Percentiles rank a stretch among this genome's conserved stretches.
Evolutionary conservation across 108 stramenopile genomes (phyloP).

Genomic region (Aurantiochytrium sp.): DNA sequence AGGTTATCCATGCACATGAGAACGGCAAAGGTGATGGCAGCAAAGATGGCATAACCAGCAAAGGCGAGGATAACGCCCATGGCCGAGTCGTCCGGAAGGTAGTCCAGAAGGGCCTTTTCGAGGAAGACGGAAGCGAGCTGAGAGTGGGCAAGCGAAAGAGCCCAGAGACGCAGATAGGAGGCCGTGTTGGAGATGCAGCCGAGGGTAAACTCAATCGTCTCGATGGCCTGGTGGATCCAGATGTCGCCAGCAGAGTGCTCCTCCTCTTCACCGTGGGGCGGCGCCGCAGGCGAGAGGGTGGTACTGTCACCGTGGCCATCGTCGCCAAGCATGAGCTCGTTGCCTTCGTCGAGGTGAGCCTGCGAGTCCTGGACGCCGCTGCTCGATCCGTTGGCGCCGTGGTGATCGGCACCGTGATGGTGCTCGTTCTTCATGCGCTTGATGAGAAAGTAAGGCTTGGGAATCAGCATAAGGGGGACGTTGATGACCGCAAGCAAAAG

Average conservation of each 20-base stretch:
- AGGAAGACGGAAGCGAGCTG: conserved; percentile 96
- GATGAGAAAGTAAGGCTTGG: conserved; percentile 59
- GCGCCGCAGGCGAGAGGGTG: neutral
- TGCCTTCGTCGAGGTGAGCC: conserved; percentile 49
- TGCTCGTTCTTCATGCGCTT: conserved; percentile 2
- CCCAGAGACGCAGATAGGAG: conserved; percentile 98
- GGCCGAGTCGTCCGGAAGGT: conserved; percentile 58
- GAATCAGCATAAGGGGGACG: conserved; percentile 83
- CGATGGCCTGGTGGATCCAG: conserved; percentile 90
- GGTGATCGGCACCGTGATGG: neutral
- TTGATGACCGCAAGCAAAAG: conserved; percentile 74
- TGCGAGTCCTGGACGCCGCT: neutral
- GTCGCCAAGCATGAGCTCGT: conserved; percentile 29
- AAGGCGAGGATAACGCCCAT: conserved; percentile 73
- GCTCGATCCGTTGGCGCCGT: neutral
- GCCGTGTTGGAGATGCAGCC: conserved; percentile 98
- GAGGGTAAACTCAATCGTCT: conserved; percentile 97
- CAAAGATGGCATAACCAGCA: conserved; percentile 89
- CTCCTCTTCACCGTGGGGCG: conserved; percentile 33
- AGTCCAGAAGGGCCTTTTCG: conserved; percentile 90
- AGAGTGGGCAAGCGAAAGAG: conserved; percentile 92
- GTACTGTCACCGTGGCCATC: conserved; percentile 49
- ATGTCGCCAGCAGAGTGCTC: conserved; percentile 79
- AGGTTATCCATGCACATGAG: conserved; percentile 94
- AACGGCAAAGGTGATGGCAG: conserved; percentile 88